A percentile compares a stretch with the other conserved stretches of the same genome.
Conservation (phyloP, 345 rosid genomes). For the Eucalyptus cloeziana region DNA sequence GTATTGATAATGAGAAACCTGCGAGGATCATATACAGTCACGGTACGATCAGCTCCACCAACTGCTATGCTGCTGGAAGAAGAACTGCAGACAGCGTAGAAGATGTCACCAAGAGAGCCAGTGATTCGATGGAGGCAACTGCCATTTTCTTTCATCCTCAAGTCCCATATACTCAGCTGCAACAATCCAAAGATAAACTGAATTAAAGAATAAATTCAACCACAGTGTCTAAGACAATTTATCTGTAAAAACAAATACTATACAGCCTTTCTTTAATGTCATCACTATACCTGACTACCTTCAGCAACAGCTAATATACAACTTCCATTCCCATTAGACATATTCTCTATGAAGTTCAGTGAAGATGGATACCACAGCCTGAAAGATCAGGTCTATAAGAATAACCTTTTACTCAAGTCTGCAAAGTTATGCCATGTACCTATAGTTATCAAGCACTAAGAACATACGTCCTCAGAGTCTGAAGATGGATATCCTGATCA, state of each 20-base stretch:
- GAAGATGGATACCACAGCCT: conserved; percentile 64
- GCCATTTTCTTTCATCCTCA: conserved; percentile 64
- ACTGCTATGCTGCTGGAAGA: conserved; percentile 42
- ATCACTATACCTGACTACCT: conserved; percentile 46
- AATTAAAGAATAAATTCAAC: background rate
- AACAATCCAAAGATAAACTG: background rate
- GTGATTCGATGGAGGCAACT: conserved; percentile 47
- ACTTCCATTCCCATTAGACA: conserved; percentile 24
- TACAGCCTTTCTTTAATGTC: background rate
- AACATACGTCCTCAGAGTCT: conserved; percentile 43
- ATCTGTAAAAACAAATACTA: background rate
- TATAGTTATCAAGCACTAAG: background rate
- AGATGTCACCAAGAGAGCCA: conserved; percentile 44
- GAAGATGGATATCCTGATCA: conserved; percentile 66
- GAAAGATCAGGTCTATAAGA: conserved; percentile 7
- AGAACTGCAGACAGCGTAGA: conserved; percentile 50
- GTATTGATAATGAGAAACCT: conserved; percentile 18
- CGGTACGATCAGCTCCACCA: conserved; percentile 63
- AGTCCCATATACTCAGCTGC: conserved; percentile 51
- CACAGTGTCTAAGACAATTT: background rate
- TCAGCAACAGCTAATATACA: conserved; percentile 43
- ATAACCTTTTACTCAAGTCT: background rate
- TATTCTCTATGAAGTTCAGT: conserved; percentile 30
- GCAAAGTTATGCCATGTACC: background rate
- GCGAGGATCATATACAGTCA: conserved; percentile 68